A percentile compares a stretch with the other conserved stretches of the same genome.
phyloP scores from a whole-genome alignment of 495 filamentous ascomycete species.

The Aspergillus conjunctus region DNA sequence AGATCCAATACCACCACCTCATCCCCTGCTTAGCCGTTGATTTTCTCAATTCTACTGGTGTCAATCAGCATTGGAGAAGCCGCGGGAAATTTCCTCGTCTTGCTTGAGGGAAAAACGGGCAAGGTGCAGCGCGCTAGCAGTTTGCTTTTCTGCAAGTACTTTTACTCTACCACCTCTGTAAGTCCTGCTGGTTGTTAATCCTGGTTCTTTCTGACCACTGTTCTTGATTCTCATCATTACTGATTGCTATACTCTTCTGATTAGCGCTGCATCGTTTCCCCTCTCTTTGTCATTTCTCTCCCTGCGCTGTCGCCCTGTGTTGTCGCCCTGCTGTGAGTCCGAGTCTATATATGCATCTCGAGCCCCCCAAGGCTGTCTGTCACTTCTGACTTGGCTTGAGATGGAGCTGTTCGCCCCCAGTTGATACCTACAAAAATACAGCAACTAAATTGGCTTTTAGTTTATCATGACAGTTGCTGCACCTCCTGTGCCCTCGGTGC shows the following conservation, averaged over 20 bases:
- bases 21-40: slow-evolving; percentile 29
- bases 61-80: slow-evolving; percentile 13
- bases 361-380: slow-evolving; percentile 1
- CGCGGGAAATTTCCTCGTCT: slow-evolving; percentile 27
- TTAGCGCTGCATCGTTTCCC: slow-evolving; percentile 17
- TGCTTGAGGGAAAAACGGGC: slow-evolving; percentile 28
- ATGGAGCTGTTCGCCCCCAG: not conserved
- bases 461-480: slow-evolving; percentile 45
- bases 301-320: not conserved
- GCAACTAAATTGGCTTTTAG: no score
- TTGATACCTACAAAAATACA: no score
- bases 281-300: not conserved
- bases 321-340: not conserved
- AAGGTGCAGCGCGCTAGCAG: slow-evolving; percentile 33
- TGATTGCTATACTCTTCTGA: slow-evolving; percentile 6
- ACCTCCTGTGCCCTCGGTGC: slow-evolving; percentile 43
- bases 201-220: slow-evolving; percentile 5
- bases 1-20: slow-evolving; percentile 13
- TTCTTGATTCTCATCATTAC: not conserved
- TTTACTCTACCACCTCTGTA: slow-evolving; percentile 18
- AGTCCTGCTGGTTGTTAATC: slow-evolving; percentile 15
- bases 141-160: slow-evolving; percentile 28
- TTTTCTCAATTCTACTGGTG: slow-evolving; percentile 18
- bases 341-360: not conserved
- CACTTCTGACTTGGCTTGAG: not conserved